phyloP scores from a whole-genome alignment of 495 filamentous ascomycete genomes.

The Sphaerosporella brunnea region DNA sequence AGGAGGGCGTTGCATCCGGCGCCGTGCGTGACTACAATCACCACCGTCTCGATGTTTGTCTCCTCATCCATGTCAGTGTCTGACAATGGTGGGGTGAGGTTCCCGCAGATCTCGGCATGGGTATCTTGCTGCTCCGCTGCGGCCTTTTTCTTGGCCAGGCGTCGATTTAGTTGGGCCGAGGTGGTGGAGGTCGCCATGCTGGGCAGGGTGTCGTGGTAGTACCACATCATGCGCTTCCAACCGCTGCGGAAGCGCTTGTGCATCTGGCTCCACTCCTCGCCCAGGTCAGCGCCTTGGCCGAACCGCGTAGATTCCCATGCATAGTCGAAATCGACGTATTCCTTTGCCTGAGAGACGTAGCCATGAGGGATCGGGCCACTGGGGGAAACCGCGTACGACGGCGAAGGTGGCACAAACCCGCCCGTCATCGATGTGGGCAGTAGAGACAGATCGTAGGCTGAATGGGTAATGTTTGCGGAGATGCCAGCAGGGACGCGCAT shows the following conservation, averaged over 20 bases:
- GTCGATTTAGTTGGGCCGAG: slow-evolving; percentile 18
- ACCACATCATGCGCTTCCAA: slow-evolving; percentile 66
- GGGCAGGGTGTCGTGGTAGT: slow-evolving; percentile 39
- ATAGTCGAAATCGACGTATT: slow-evolving; percentile 69
- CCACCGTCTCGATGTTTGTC: slow-evolving; percentile 49
- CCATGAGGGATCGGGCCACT: slow-evolving; percentile 69
- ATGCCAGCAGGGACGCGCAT: slow-evolving; percentile 15
- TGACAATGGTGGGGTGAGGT: slow-evolving; percentile 20
- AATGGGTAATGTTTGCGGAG: slow-evolving; percentile 6
- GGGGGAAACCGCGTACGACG: slow-evolving; percentile 64
- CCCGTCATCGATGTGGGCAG: slow-evolving; percentile 18
- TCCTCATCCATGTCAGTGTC: slow-evolving; percentile 28
- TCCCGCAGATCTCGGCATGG: slow-evolving; percentile 5
- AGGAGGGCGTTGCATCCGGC: slow-evolving; percentile 94
- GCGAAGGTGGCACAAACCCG: slow-evolving; percentile 50
- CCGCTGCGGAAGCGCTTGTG: slow-evolving; percentile 72
- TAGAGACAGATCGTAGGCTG: not conserved
- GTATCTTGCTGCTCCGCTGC: slow-evolving; percentile 9
- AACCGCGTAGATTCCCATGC: slow-evolving; percentile 92
- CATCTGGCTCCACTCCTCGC: slow-evolving; percentile 92
- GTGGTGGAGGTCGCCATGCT: slow-evolving; percentile 27
- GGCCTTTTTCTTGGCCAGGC: slow-evolving; percentile 6
- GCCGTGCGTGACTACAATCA: slow-evolving; percentile 93
- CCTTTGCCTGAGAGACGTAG: slow-evolving; percentile 79
- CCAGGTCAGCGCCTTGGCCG: slow-evolving; percentile 72